Evolutionary conservation across 306 rosid species (phyloP), one percentile per base, ranked within the genome.

Genomic region (Prunus persica): DNA sequence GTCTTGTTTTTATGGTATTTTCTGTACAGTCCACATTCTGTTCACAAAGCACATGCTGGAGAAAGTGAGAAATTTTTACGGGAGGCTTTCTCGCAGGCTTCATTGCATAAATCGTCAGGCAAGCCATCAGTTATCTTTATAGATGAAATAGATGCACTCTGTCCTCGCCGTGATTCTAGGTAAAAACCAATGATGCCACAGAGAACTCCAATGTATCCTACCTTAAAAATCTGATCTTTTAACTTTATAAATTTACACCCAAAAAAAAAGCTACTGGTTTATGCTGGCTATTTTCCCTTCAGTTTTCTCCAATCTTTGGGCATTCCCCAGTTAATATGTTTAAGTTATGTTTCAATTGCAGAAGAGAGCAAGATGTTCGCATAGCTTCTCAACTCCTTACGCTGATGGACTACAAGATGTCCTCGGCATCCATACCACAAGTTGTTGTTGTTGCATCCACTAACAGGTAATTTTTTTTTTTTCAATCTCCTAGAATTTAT

Each of bases 391-490:
- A 92, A 78, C 91, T 95, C 65, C 81, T 85, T 43, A 84, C 81
- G 19, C 61, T 95, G 82, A 88, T 92, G 97, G 98, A 95, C 79
- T 78, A 90, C 47, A 90, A 79, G 72, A 88, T 81, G 69, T 82
- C 88, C 58, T 74, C 87, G 13, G 50, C 76, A 27, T 85, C 84
- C 57, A 78, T 73, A 38, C 85, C 91, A 13, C 92, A 88, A 56
- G 86, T 92, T 65, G 90, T 87, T 20, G 96, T 95, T 56, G 93
- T 95, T 87, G 98, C 98, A 72, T 87, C 98, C 67, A 89, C 98
- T 76, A 92, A 95, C 86, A 95, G 97, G 97, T 94, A 72, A 43
- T 27, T 11, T 22, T 54, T 54, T 54, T 22, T 8, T 34, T 34
- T 34, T 24, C 25, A 2, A 6, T 67, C 19, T 55, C 30, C 80